phyloP scores from a whole-genome alignment of 148 eudicot genomes.

The Pouteria glomerata region DNA sequence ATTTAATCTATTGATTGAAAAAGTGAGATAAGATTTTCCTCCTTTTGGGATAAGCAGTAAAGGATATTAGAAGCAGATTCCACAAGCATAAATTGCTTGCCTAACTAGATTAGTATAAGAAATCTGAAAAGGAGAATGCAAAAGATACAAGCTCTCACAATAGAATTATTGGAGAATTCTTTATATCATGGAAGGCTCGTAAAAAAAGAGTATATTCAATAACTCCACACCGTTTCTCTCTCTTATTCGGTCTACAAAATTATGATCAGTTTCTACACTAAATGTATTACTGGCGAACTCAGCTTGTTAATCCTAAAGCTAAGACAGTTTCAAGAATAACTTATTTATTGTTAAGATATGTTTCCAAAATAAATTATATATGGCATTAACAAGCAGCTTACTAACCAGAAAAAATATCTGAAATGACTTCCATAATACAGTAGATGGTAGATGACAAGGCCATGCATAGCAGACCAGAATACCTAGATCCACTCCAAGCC shows the following conservation, averaged over 20 bases:
- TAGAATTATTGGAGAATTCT: too few relatives aligned
- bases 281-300: neutral
- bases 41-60: too few relatives aligned
- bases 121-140: neutral
- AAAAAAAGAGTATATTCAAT: too few relatives aligned
- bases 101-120: neutral
- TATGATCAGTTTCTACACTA: neutral
- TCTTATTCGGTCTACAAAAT: neutral
- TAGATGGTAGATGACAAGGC: constrained; percentile 43
- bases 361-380: neutral
- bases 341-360: neutral
- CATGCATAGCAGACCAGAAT: constrained; percentile 55
- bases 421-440: constrained; percentile 48
- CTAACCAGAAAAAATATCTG: constrained; percentile 52
- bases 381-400: constrained; percentile 11
- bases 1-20: too few relatives aligned
- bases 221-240: too few relatives aligned
- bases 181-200: too few relatives aligned
- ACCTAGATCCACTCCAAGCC: constrained; percentile 59
- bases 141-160: neutral
- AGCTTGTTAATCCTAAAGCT: too few relatives aligned
- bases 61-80: too few relatives aligned
- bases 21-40: too few relatives aligned
- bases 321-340: too few relatives aligned
- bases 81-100: neutral